Percentiles rank a stretch among this genome's conserved stretches.
phyloP scores from a whole-genome alignment of 192 early-diverging fungal genomes.

The Linnemannia zychae region DNA sequence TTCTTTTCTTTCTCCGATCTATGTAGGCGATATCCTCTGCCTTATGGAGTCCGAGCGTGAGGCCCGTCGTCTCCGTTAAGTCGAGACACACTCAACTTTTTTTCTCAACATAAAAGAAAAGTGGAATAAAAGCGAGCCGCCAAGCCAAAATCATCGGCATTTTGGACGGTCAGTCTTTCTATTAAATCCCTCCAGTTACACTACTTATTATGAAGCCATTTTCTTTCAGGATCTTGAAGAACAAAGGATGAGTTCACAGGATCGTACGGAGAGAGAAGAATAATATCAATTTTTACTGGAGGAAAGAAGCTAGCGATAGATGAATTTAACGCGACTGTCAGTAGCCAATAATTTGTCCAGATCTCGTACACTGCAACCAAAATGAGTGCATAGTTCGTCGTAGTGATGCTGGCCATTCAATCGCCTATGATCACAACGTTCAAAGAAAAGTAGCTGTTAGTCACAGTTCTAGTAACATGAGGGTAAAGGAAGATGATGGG shows the following conservation, averaged over 20 bases:
- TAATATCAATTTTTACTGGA: neutral
- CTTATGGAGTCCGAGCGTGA: constrained; percentile 99
- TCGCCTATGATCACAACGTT: constrained; percentile 18
- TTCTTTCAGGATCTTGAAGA: neutral
- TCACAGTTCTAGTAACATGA: neutral
- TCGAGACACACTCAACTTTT: constrained; percentile 16
- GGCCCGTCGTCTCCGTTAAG: constrained; percentile 98
- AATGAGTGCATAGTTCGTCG: constrained; percentile 80
- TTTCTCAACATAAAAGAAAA: constrained; percentile 11
- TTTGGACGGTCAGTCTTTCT: constrained; percentile 17
- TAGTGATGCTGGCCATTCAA: constrained; percentile 80
- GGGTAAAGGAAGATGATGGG: neutral
- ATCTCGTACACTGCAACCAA: constrained; percentile 71
- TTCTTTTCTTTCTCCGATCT: neutral
- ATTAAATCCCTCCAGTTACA: neutral
- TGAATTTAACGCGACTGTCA: constrained; percentile 63
- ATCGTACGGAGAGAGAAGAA: too few relatives aligned
- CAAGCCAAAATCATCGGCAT: constrained; percentile 12
- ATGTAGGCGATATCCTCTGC: constrained; percentile 89
- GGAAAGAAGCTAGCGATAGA: constrained; percentile 56
- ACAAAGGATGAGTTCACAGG: neutral
- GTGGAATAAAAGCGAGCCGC: constrained; percentile 39
- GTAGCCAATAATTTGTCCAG: constrained; percentile 66
- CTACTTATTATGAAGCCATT: neutral
- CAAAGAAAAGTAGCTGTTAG: neutral